Conservation (phyloP, 1,284 basidiomycete genomes). For the Heterobasidion irregulare region DNA sequence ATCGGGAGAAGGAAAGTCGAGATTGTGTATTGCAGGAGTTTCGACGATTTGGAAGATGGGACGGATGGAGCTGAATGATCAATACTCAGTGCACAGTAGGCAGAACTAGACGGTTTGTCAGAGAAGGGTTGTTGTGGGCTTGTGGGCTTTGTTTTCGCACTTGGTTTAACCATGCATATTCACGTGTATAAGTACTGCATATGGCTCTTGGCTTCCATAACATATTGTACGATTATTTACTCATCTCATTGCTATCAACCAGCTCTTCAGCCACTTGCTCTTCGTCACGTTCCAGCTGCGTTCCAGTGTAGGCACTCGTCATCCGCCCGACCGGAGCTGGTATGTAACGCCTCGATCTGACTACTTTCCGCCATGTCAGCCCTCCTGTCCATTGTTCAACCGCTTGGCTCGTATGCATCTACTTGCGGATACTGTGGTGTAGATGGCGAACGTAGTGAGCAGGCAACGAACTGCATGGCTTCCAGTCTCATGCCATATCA, state of each 20-base stretch:
- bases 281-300: no score
- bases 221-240: conserved; percentile 4
- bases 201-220: neutral
- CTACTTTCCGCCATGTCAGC: neutral
- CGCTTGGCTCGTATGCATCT: conserved; percentile 17
- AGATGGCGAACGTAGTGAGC: conserved; percentile 25
- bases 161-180: conserved; percentile 6
- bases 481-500: conserved; percentile 26
- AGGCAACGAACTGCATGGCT: conserved; percentile 24
- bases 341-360: neutral
- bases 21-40: conserved; percentile 70
- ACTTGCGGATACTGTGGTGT: conserved; percentile 36
- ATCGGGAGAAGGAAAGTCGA: conserved; percentile 52
- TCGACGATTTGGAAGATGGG: conserved; percentile 74
- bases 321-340: no score
- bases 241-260: no score
- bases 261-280: no score
- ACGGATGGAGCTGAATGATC: conserved; percentile 63
- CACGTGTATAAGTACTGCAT: conserved; percentile 12
- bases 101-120: no score
- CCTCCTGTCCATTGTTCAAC: conserved; percentile 18
- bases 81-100: no score
- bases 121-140: neutral
- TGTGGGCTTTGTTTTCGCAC: conserved; percentile 2
- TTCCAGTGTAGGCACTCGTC: no score